These are phyloP conservation scores for Linnemannia elongata DNA, from an alignment of 192 early-diverging fungal species.

Conservation along the genomic window DNA sequence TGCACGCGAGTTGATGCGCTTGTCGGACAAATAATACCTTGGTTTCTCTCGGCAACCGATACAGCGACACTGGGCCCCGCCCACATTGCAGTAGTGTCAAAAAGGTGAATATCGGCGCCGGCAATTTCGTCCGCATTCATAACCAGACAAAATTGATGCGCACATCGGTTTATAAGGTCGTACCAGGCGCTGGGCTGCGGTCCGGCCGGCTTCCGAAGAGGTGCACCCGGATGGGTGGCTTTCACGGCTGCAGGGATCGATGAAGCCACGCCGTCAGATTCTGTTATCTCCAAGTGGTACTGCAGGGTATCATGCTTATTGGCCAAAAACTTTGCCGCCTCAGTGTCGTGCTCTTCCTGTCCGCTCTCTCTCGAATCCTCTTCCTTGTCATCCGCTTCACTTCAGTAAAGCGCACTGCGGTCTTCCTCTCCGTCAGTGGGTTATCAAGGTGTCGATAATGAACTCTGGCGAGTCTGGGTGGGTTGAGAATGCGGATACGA, in stretches of 20 bases:
- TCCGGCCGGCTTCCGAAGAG: not conserved
- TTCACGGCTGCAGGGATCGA: not conserved
- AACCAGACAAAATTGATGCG: not conserved
- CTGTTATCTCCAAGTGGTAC: not conserved
- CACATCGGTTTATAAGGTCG: not conserved
- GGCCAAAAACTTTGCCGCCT: slow-evolving; percentile 7
- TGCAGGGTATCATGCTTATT: not conserved
- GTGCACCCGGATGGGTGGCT: not conserved
- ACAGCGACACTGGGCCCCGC: not conserved
- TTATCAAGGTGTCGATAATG: not conserved
- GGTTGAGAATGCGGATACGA: slow-evolving; percentile 1
- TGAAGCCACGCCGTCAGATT: not conserved
- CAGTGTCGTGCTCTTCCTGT: too few species aligned
- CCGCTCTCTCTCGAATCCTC: too few species aligned
- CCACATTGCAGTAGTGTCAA: not conserved
- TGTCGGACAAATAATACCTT: slow-evolving; percentile 15
- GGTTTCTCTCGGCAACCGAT: not conserved
- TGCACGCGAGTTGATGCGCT: not conserved
- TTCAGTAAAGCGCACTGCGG: too few species aligned
- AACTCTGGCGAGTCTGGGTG: slow-evolving; percentile 31
- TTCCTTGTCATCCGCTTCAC: too few species aligned
- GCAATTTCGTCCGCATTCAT: not conserved
- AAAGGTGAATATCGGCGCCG: not conserved
- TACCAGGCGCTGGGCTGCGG: not conserved
- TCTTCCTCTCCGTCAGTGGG: too few species aligned